Base-by-base conservation (phyloP, 192 early-diverging fungal species). In the Mortierella claussenii region DNA sequence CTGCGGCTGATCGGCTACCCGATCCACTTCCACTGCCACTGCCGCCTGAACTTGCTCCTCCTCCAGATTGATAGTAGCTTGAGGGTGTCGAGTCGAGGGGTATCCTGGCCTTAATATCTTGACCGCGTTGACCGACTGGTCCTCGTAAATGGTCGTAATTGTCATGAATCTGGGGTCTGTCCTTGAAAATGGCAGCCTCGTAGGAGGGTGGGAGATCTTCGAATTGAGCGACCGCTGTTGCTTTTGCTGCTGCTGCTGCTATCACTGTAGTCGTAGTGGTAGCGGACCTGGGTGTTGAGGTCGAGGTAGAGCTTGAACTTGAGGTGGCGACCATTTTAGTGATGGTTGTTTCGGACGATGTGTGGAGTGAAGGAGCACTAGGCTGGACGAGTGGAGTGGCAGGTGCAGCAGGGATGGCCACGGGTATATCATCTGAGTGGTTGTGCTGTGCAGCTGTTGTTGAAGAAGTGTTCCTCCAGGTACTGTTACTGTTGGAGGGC, bases 91-190 rank as follows among this genome's bases (percentile, higher is more conserved):
- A 71, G 30, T 71, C 69, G 1, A 63, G 33, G 9, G 69, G 69
- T 63, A 71, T 71, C 40, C 73, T 66, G 17, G 73, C 67, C 40
- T 76, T 76, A 24, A 76, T 47, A 55, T 76, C 73, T 6, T 57
- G 34, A 10, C 73, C 73, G n/a, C 73, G 73, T 46, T 76, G 73
- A 1, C 73, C 53, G 13, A 53, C 51, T 13, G 73, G 73, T 28
- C 73, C 73, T 37, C 73, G 12, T 1, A 76, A 52, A 10, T 76
- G 73, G 34, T 76, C 73, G 23, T 76, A 76, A 44, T 76, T 76
- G 47, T 76, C 73, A 21, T 76, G 73, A n/a, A 76, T 55, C 46
- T 76, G 73, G 8, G 58, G 64, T 11, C 33, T 55, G 17, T 60
- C 44, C 15, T 32, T 46, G 51, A 67, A 13, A 17, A 62, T 28